phyloP scores from a whole-genome alignment of 75 land plant genomes.

The Ceratopteris richardii region DNA sequence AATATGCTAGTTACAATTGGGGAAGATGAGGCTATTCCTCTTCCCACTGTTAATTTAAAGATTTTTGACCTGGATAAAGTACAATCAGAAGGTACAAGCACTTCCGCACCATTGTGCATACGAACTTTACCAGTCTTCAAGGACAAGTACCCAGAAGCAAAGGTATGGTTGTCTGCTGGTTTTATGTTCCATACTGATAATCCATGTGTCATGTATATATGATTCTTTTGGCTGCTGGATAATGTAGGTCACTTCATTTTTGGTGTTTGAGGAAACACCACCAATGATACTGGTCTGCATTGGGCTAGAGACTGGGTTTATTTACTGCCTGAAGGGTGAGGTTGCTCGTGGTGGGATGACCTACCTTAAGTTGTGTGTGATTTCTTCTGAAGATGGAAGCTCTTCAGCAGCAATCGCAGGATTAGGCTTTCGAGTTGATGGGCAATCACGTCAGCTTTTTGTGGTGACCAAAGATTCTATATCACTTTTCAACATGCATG shows the following conservation, averaged over 20 bases:
- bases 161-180: conserved; percentile 36
- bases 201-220: too few species aligned
- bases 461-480: conserved; percentile 72
- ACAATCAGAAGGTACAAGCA: conserved; percentile 76
- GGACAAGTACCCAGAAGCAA: conserved; percentile 81
- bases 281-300: conserved; percentile 73
- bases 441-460: conserved; percentile 72
- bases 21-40: conserved; percentile 71
- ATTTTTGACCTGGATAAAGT: conserved; percentile 88
- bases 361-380: conserved; percentile 65
- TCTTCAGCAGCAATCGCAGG: conserved; percentile 54
- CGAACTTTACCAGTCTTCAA: conserved; percentile 70
- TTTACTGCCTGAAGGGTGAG: conserved; percentile 92
- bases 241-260: conserved; percentile 78
- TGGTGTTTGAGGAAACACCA: conserved; percentile 87
- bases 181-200: background rate
- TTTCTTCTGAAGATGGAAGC: conserved; percentile 22
- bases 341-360: conserved; percentile 77
- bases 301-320: conserved; percentile 76
- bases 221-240: background rate
- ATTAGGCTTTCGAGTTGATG: conserved; percentile 76
- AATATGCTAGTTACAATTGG: conserved; percentile 77
- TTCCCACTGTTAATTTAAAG: conserved; percentile 56
- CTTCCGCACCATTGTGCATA: conserved; percentile 62
- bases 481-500: conserved; percentile 60